phyloP scores from a whole-genome alignment of 2,329 filamentous ascomycete species.

The Triangularia setosa region DNA sequence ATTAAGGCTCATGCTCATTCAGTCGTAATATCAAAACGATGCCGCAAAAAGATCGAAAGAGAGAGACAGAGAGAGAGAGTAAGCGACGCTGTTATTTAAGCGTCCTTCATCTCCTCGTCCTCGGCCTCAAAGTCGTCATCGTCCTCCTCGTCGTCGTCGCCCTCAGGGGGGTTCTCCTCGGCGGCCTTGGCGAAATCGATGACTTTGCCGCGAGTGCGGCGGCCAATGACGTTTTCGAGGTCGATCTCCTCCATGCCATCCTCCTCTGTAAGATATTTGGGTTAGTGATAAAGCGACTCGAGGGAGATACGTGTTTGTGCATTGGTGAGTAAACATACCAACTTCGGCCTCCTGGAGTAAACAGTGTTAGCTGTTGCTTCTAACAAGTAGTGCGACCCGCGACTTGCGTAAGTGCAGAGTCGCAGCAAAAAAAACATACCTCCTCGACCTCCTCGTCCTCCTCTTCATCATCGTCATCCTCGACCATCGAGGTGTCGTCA shows the following conservation, averaged over 20 bases:
- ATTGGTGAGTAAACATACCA: conserved; percentile 26
- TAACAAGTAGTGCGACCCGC: neutral
- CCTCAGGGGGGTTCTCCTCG: conserved; percentile 68
- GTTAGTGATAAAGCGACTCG: conserved; percentile 25
- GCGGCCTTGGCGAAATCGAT: conserved; percentile 94
- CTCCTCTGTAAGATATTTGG: conserved; percentile 62
- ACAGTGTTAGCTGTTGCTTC: neutral
- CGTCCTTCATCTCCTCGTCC: conserved; percentile 69
- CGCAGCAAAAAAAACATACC: conserved; percentile 21
- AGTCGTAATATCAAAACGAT: conserved; percentile 13
- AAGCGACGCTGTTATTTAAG: conserved; percentile 25
- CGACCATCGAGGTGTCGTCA: conserved; percentile 66
- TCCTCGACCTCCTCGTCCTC: conserved; percentile 58
- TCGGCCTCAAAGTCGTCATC: conserved; percentile 62
- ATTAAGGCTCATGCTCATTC: conserved; percentile 10
- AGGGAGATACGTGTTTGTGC: neutral
- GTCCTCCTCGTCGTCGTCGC: conserved; percentile 76
- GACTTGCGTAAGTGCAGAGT: neutral
- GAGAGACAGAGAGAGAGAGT: neutral
- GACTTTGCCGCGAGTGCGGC: conserved; percentile 84
- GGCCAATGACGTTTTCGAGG: conserved; percentile 80
- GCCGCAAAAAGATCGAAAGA: neutral
- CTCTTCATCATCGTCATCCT: conserved; percentile 68
- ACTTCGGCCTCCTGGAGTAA: conserved; percentile 29
- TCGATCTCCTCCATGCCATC: conserved; percentile 90